Evolutionary conservation across 116 monocot genomes (phyloP).

Genomic region (Zostera marina): DNA sequence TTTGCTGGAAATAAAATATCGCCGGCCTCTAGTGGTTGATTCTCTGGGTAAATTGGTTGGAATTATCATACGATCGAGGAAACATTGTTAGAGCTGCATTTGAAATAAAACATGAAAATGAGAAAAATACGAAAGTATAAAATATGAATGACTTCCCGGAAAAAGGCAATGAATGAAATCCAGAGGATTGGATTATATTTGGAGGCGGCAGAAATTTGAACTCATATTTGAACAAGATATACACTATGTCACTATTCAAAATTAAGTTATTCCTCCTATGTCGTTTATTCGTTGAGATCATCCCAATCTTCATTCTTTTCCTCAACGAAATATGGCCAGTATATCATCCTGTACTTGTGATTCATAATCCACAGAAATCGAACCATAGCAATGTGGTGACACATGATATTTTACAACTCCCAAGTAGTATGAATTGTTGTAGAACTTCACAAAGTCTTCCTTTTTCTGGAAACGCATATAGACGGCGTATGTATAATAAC

Average conservation of each 20-base stretch:
- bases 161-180: too few species aligned
- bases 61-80: slow-evolving; percentile 81
- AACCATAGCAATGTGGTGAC: slow-evolving; percentile 73
- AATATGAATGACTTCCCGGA: background rate
- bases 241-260: too few species aligned
- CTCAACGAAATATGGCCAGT: slow-evolving; percentile 65
- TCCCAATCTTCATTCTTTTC: too few species aligned
- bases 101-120: slow-evolving; percentile 34
- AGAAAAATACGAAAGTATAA: slow-evolving; percentile 11
- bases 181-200: too few species aligned
- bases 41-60: slow-evolving; percentile 73
- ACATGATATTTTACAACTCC: slow-evolving; percentile 68
- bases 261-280: too few species aligned
- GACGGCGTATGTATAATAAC: slow-evolving; percentile 76
- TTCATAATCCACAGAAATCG: slow-evolving; percentile 64
- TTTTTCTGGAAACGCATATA: slow-evolving; percentile 83
- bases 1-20: slow-evolving; percentile 76
- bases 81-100: slow-evolving; percentile 77
- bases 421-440: slow-evolving; percentile 37
- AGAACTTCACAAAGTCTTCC: slow-evolving; percentile 67
- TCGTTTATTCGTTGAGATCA: too few species aligned
- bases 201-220: too few species aligned
- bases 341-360: slow-evolving; percentile 93
- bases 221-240: too few species aligned
- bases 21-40: slow-evolving; percentile 82